A percentile compares a stretch with the other conserved stretches of the same genome.
phyloP scores from a whole-genome alignment of 148 eudicot genomes.

The Euryodendron excelsum region DNA sequence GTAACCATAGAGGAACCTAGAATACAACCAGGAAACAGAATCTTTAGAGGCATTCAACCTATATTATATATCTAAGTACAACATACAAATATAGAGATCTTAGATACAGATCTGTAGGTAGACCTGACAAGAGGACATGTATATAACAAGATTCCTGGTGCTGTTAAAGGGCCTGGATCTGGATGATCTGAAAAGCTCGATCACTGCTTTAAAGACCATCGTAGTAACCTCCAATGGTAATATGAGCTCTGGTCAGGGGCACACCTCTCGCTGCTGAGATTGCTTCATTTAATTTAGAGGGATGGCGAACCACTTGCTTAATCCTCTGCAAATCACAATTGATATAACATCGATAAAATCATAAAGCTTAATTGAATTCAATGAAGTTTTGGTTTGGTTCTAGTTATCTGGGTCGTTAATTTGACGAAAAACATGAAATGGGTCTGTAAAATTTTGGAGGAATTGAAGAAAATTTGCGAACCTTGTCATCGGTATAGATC shows the following conservation, averaged over 20 bases:
- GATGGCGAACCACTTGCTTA: slow-evolving; percentile 57
- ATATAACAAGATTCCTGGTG: not conserved
- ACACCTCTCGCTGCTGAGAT: slow-evolving; percentile 67
- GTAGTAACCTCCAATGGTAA: slow-evolving; percentile 66
- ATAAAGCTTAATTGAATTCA: too few species aligned
- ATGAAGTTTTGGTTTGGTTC: too few species aligned
- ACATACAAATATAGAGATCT: not conserved
- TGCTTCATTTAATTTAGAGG: slow-evolving; percentile 63
- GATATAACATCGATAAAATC: too few species aligned
- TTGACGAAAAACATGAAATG: too few species aligned
- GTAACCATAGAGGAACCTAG: not conserved
- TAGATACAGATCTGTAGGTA: not conserved
- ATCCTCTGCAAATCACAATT: slow-evolving; percentile 49
- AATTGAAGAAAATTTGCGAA: slow-evolving; percentile 12
- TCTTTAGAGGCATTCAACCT: not conserved
- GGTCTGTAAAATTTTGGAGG: not conserved
- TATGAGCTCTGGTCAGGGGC: slow-evolving; percentile 62
- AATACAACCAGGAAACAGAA: not conserved
- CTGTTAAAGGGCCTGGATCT: not conserved
- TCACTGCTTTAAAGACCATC: slow-evolving; percentile 40
- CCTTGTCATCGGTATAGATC: slow-evolving; percentile 69
- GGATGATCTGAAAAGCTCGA: not conserved
- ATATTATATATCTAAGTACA: not conserved
- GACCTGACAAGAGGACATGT: not conserved
- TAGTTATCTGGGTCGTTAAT: too few species aligned